phyloP scores from a whole-genome alignment of 2,329 filamentous ascomycete genomes.

The Hymenoscyphus occultus region DNA sequence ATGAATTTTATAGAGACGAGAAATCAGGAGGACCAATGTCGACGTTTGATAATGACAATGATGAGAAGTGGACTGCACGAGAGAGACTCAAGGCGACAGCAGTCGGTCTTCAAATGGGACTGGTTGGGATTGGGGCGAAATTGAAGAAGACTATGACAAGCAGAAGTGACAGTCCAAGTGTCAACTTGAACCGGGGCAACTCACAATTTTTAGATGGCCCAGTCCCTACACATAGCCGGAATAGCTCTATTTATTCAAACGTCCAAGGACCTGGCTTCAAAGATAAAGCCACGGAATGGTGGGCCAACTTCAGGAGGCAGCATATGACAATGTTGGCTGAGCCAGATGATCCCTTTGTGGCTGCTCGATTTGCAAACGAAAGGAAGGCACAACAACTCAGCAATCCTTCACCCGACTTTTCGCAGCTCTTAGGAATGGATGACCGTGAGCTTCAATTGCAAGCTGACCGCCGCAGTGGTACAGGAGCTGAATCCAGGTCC shows the following conservation, averaged over 20 bases:
- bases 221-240: constrained; percentile 40
- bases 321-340: constrained; percentile 35
- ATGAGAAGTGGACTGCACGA: constrained; percentile 22
- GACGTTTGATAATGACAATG: constrained; percentile 1
- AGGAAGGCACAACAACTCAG: constrained; percentile 26
- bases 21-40: constrained; percentile 22
- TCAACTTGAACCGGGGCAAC: constrained; percentile 52
- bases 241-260: constrained; percentile 35
- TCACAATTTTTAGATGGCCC: constrained; percentile 47
- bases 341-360: constrained; percentile 41
- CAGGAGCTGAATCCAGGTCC: constrained; percentile 16
- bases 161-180: constrained; percentile 39
- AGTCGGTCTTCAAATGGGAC: constrained; percentile 23
- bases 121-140: constrained; percentile 28
- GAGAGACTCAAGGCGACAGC: constrained; percentile 21
- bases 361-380: constrained; percentile 29
- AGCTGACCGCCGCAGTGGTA: constrained; percentile 27
- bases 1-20: constrained; percentile 29
- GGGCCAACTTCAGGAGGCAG: constrained; percentile 43
- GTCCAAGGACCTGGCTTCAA: constrained; percentile 20
- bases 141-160: constrained; percentile 31
- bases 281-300: constrained; percentile 46
- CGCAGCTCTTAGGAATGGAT: constrained; percentile 31
- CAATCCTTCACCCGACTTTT: constrained; percentile 27
- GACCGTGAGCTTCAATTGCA: constrained; percentile 30